Evolutionary conservation across 2,329 filamentous ascomycete species (phyloP).

Genomic region (Capronia epimyces): DNA sequence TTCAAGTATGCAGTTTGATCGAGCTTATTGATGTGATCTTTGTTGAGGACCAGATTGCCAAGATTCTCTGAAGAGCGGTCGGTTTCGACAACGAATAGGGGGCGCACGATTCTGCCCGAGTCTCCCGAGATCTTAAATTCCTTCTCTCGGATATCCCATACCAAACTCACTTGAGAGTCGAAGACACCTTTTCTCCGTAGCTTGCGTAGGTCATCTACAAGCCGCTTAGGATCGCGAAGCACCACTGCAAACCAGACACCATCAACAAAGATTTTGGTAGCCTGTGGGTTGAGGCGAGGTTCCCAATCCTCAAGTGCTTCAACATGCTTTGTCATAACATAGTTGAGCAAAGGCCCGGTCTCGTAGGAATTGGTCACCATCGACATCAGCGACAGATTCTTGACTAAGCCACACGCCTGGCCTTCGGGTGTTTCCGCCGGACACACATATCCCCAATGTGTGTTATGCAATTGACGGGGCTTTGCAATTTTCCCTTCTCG

Average conservation of each 20-base stretch:
- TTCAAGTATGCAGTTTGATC: conserved; percentile 50
- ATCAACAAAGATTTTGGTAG: conserved; percentile 97
- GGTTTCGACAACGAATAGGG: conserved; percentile 88
- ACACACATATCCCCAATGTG: conserved; percentile 96
- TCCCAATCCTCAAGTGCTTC: conserved; percentile 95
- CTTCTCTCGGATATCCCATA: conserved; percentile 91
- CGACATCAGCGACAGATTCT: conserved; percentile 96
- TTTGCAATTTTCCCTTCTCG: conserved; percentile 98
- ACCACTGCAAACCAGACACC: conserved; percentile 97
- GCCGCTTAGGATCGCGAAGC: conserved; percentile 69
- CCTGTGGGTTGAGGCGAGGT: conserved; percentile 74
- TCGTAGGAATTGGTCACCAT: conserved; percentile 95
- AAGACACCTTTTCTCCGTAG: conserved; percentile 77
- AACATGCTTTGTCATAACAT: conserved; percentile 94
- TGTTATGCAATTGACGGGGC: conserved; percentile 95
- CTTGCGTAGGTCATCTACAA: conserved; percentile 72
- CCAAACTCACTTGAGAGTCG: conserved; percentile 86
- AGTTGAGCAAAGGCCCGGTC: conserved; percentile 83
- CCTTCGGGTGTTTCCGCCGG: conserved; percentile 97
- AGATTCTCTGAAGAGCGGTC: conserved; percentile 67
- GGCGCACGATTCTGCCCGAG: conserved; percentile 88
- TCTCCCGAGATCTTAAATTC: conserved; percentile 99
- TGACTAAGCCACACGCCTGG: conserved; percentile 95
- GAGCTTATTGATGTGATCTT: conserved; percentile 74
- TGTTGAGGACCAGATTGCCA: conserved; percentile 74